Base-by-base conservation (phyloP, 208 protist species). In the Leishmania amazonensis region DNA sequence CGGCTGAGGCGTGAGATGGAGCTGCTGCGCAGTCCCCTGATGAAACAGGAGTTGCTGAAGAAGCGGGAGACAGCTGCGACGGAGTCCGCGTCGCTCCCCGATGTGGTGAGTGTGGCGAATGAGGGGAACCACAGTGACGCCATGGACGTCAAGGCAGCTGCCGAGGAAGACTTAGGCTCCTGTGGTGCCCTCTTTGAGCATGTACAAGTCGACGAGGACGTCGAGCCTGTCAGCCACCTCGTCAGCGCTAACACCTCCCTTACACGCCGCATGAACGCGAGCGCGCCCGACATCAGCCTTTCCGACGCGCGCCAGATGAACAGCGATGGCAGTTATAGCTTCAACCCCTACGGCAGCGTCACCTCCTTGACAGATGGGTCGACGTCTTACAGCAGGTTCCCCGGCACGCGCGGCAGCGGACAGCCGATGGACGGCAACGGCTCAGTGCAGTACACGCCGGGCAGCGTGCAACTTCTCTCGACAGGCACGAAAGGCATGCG, bases 291-390 rank as follows among this genome's bases (percentile, higher is more conserved):
- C 65, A 80, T 75, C 45, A 73, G 75, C 70, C 70, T 68, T 21
- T 65, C 45, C 5, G 54, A 40, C 17, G 77, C 70, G 54, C 86
- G 80, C 31, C 84, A 87, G 75, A 68, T 85, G 77, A 89, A 86
- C 88, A 81, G 79, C 73, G 77, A 87, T 47, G 85, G 85, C 47
- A 87, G 86, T 75, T 88, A 87, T 78, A 89, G 81, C 72, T 90
- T 87, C 83, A 88, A 89, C 74, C 84, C 81, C 21, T 86, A 89
- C 74, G 80, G 81, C 73, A 87, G 80, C 75, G n/a, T 90, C 74
- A 84, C 87, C n/a, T 90, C 87, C 51, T 75, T 90, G 47, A 49
- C 87, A 31, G 87, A 90, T 4, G 87, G 71, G 76, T 81, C 84
- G 8, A 73, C 47, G 31, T 84, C 84, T 11, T 84, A 83, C 79